A percentile compares a stretch with the other conserved stretches of the same genome.
Conservation (phyloP, 768 basidiomycete genomes). For the Mrakia gelida region DNA sequence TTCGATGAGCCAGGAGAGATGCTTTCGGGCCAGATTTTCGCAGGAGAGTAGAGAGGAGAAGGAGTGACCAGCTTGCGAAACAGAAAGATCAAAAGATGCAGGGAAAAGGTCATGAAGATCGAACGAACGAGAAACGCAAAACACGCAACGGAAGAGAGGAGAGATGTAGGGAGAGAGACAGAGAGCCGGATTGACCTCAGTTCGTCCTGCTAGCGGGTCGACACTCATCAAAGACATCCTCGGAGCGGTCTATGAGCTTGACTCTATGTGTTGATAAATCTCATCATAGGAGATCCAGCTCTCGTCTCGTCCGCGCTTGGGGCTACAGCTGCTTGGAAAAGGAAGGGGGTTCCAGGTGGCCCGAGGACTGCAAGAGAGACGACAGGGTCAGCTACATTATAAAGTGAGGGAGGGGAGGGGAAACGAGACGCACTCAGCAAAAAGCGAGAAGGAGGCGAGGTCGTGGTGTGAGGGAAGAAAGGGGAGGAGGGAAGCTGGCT, state of each 20-base stretch:
- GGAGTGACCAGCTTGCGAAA: no score
- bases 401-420: neutral
- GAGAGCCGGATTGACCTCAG: neutral
- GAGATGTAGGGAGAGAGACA: neutral
- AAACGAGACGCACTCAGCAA: neutral
- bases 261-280: constrained; percentile 33
- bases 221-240: constrained; percentile 5
- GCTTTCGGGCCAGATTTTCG: neutral
- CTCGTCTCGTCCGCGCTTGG: no score
- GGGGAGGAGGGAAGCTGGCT: neutral
- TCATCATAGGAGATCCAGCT: constrained; percentile 17
- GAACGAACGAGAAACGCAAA: no score
- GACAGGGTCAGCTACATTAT: neutral
- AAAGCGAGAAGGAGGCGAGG: neutral
- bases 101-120: no score
- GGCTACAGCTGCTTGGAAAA: neutral
- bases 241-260: constrained; percentile 26
- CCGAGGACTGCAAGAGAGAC: neutral
- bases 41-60: neutral
- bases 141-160: neutral
- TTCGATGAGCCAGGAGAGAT: no score
- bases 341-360: neutral
- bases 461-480: neutral
- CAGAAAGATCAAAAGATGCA: no score
- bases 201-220: neutral